Evolutionary conservation across 176 grass and related monocot genomes (phyloP).

Genomic region (Carex cristatella): DNA sequence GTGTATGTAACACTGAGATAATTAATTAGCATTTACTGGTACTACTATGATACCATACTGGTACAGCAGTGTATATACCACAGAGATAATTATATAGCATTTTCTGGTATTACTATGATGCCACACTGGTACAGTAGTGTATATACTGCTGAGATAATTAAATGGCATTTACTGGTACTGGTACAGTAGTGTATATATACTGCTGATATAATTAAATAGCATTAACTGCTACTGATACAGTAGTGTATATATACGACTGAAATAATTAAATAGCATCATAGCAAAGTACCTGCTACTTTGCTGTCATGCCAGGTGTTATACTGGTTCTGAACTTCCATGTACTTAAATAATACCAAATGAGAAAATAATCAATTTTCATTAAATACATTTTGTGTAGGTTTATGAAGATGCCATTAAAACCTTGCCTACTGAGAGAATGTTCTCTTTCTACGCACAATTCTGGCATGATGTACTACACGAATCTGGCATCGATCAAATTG

Average conservation of each 20-base stretch:
- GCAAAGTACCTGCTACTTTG: not conserved
- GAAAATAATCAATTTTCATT: not conserved
- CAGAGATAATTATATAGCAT: not conserved
- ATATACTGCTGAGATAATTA: not conserved
- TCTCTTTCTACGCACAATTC: conserved; percentile 75
- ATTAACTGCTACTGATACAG: not conserved
- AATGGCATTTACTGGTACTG: not conserved
- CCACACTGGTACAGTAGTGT: not conserved
- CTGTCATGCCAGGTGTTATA: not conserved
- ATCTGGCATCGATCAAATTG: conserved; percentile 36
- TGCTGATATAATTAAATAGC: not conserved
- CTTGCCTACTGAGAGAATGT: conserved; percentile 77
- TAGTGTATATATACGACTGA: not conserved
- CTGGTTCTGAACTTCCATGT: not conserved
- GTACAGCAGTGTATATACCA: not conserved
- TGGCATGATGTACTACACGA: conserved; percentile 49
- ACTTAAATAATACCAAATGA: not conserved
- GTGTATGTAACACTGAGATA: not conserved
- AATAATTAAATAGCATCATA: not conserved
- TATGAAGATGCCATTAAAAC: conserved; percentile 75
- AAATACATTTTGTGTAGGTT: conserved; percentile 33
- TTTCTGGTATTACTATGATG: not conserved
- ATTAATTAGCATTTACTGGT: not conserved
- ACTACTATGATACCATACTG: not conserved
- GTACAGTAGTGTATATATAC: not conserved